Percentiles rank a stretch among this genome's conserved stretches.
Conservation (phyloP, 2,329 filamentous ascomycete species). For the Paramyrothecium roridum region DNA sequence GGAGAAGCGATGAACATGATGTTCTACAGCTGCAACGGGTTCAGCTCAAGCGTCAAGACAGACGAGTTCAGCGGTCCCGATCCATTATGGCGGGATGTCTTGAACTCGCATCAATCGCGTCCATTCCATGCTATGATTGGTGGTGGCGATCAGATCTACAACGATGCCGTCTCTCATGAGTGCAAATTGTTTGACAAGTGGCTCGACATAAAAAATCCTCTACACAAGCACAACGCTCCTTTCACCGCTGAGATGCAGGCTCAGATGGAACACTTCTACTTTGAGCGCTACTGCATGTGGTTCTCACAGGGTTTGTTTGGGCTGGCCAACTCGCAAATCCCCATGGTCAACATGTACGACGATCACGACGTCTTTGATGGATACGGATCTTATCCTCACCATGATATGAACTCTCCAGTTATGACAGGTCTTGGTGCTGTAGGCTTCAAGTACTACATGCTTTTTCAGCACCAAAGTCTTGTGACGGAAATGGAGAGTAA, state of each 20-base stretch:
- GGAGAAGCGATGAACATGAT: constrained; percentile 95
- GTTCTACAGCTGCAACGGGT: constrained; percentile 98
- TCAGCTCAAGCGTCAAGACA: constrained; percentile 75
- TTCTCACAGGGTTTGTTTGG: constrained; percentile 94
- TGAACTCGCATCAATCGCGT: constrained; percentile 85
- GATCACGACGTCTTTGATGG: constrained; percentile 93
- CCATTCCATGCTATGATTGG: constrained; percentile 99
- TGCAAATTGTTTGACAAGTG: constrained; percentile 78
- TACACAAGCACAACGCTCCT: constrained; percentile 73
- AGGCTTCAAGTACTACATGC: constrained; percentile 97
- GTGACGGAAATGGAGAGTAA: constrained; percentile 73
- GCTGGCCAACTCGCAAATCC: constrained; percentile 91
- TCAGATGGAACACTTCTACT: constrained; percentile 84
- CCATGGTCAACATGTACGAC: constrained; percentile 98
- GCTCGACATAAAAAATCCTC: constrained; percentile 75
- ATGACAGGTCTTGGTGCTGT: constrained; percentile 87
- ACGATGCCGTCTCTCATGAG: constrained; percentile 76
- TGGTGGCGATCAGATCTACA: constrained; percentile 96
- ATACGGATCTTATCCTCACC: constrained; percentile 87
- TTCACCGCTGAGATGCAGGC: constrained; percentile 82
- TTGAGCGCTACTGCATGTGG: constrained; percentile 88
- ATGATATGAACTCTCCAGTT: constrained; percentile 87
- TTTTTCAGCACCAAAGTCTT: constrained; percentile 95
- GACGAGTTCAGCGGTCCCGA: constrained; percentile 87
- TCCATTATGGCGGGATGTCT: constrained; percentile 92